These are phyloP conservation scores for Aspergillus caelatus DNA, from an alignment of 2,329 filamentous ascomycete species.

Conservation along the genomic window DNA sequence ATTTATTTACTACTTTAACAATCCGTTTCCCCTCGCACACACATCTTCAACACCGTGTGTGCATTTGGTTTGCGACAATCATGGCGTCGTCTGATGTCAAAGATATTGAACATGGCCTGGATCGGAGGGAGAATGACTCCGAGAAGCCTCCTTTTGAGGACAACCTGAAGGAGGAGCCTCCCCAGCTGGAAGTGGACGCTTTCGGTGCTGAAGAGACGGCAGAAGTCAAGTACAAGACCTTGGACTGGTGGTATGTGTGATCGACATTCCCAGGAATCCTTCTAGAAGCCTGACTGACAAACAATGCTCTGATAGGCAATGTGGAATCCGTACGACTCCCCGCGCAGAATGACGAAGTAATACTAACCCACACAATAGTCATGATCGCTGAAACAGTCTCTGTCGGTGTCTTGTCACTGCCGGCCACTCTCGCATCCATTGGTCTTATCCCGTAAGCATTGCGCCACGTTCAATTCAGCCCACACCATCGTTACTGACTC, in stretches of 20 bases:
- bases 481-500: background rate
- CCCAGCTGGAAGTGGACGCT: constrained; percentile 24
- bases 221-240: constrained; percentile 52
- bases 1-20: background rate
- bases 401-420: constrained; percentile 58
- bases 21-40: background rate
- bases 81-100: constrained; percentile 5
- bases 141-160: constrained; percentile 8
- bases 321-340: constrained; percentile 35
- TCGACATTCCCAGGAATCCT: background rate
- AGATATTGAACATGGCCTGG: background rate
- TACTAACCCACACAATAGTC: constrained; percentile 29
- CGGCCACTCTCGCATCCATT: constrained; percentile 52
- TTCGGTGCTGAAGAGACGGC: constrained; percentile 36
- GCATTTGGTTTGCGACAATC: background rate
- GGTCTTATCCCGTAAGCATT: constrained; percentile 53
- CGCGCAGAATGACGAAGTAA: background rate
- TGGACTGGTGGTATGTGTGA: constrained; percentile 41
- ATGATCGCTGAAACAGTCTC: constrained; percentile 62
- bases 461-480: background rate
- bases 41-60: background rate
- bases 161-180: constrained; percentile 16
- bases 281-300: constrained; percentile 24
- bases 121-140: background rate
- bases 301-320: constrained; percentile 39